A percentile compares a stretch with the other conserved stretches of the same genome.
Conservation (phyloP, 192 early-diverging fungal species). For the Haplosporangium gracile region DNA sequence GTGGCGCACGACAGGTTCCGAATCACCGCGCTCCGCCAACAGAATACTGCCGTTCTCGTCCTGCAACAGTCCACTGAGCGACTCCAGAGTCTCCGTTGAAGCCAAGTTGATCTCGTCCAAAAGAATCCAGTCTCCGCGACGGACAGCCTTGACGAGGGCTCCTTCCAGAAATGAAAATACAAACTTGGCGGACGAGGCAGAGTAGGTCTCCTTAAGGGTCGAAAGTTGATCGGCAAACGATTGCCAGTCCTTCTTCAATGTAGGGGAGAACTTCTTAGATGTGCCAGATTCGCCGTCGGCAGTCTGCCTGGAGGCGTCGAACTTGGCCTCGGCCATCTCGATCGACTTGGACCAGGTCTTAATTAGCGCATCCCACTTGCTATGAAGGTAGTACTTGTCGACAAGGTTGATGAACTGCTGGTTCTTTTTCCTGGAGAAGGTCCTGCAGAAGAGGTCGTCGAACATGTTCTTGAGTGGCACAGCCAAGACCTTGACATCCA, state of each 20-base stretch:
- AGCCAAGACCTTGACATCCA: conserved; percentile 86
- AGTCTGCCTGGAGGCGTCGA: conserved; percentile 46
- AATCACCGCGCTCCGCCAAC: conserved; percentile 93
- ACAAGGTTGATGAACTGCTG: conserved; percentile 87
- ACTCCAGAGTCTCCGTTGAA: conserved; percentile 94
- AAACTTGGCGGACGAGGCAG: conserved; percentile 68
- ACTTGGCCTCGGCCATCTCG: conserved; percentile 77
- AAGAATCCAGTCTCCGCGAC: conserved; percentile 94
- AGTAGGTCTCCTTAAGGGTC: conserved; percentile 82
- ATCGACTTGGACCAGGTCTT: conserved; percentile 81
- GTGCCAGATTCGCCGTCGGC: conserved; percentile 44
- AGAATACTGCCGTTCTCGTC: conserved; percentile 83
- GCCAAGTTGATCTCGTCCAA: conserved; percentile 99
- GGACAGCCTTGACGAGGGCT: conserved; percentile 89
- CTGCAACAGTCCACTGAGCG: conserved; percentile 90
- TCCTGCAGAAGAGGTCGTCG: conserved; percentile 85
- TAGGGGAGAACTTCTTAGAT: conserved; percentile 54
- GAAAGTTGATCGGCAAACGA: conserved; percentile 72
- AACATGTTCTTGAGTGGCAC: conserved; percentile 87
- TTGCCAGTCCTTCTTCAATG: conserved; percentile 79
- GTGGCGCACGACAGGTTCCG: conserved; percentile 87
- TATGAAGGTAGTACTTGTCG: conserved; percentile 74
- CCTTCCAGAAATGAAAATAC: conserved; percentile 97
- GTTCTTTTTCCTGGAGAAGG: conserved; percentile 92
- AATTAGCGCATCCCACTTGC: conserved; percentile 89